A percentile compares a stretch with the other conserved stretches of the same genome.
phyloP scores from a whole-genome alignment of 495 filamentous ascomycete genomes.

The Symbiotaphrina buchneri region DNA sequence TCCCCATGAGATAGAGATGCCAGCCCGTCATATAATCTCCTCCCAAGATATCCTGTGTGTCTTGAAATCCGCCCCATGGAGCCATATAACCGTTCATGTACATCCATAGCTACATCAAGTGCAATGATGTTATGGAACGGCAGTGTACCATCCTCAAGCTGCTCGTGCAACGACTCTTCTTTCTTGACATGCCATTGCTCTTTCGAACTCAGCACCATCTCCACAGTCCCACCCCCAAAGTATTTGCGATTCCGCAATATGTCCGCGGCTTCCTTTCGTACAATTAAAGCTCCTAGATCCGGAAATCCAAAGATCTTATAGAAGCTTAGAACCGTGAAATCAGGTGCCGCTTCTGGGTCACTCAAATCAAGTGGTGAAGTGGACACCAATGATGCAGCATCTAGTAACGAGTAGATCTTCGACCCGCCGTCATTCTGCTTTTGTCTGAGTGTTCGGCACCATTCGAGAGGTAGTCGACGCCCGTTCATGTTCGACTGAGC shows the following conservation, averaged over 20 bases:
- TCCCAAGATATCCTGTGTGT: conserved; percentile 34
- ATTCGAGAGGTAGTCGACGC: conserved; percentile 35
- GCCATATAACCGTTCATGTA: conserved; percentile 36
- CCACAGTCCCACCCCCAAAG: conserved; percentile 62
- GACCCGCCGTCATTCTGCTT: too few species aligned
- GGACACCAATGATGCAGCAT: conserved; percentile 50
- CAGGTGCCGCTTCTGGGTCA: conserved; percentile 35
- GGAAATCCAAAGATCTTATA: conserved; percentile 77
- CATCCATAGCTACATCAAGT: conserved; percentile 42
- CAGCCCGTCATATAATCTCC: conserved; percentile 26
- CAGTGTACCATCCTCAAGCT: conserved; percentile 55
- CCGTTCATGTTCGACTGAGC: conserved; percentile 68
- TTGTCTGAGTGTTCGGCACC: too few species aligned
- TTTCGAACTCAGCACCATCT: conserved; percentile 34
- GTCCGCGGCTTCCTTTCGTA: conserved; percentile 36
- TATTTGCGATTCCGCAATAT: conserved; percentile 40
- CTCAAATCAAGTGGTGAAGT: conserved; percentile 40
- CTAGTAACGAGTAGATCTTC: conserved; percentile 40
- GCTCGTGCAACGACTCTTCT: conserved; percentile 32
- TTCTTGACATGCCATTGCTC: conserved; percentile 44
- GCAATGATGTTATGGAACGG: conserved; percentile 62
- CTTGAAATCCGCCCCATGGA: conserved; percentile 36
- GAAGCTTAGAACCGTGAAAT: conserved; percentile 49
- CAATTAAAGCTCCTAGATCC: conserved; percentile 47
- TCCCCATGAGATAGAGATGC: conserved; percentile 31